phyloP scores from a whole-genome alignment of 2,329 filamentous ascomycete species.

The Hypomyces rosellus region DNA sequence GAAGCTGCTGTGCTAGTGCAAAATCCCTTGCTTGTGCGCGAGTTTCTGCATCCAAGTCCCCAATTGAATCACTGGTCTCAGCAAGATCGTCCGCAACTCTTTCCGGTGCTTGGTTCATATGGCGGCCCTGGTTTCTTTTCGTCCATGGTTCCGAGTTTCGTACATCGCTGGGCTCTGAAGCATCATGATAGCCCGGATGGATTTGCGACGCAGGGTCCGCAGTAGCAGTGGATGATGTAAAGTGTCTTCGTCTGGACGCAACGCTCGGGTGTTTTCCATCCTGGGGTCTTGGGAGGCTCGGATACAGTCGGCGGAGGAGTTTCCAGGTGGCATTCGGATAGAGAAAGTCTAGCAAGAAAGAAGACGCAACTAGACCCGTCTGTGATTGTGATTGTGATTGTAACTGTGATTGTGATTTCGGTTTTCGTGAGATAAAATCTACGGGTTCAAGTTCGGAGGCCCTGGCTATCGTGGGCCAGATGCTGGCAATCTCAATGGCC shows the following conservation, averaged over 20 bases:
- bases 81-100: too few species aligned
- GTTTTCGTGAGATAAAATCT: conserved; percentile 18
- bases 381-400: conserved; percentile 12
- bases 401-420: conserved; percentile 6
- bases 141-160: neutral
- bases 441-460: conserved; percentile 15
- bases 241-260: conserved; percentile 20
- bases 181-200: neutral
- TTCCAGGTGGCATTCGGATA: conserved; percentile 42
- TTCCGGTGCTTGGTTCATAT: neutral
- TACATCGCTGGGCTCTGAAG: neutral
- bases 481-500: conserved; percentile 40
- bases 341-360: conserved; percentile 50
- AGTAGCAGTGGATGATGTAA: conserved; percentile 19
- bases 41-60: neutral
- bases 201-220: conserved; percentile 6
- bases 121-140: neutral
- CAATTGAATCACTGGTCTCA: too few species aligned
- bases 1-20: neutral
- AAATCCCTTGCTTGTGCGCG: neutral
- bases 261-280: conserved; percentile 11
- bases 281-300: conserved; percentile 20
- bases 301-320: conserved; percentile 35
- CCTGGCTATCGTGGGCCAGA: conserved; percentile 33
- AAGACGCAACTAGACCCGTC: conserved; percentile 36